phyloP scores from a whole-genome alignment of 306 rosid genomes.

The Lithocarpus polystachyus region DNA sequence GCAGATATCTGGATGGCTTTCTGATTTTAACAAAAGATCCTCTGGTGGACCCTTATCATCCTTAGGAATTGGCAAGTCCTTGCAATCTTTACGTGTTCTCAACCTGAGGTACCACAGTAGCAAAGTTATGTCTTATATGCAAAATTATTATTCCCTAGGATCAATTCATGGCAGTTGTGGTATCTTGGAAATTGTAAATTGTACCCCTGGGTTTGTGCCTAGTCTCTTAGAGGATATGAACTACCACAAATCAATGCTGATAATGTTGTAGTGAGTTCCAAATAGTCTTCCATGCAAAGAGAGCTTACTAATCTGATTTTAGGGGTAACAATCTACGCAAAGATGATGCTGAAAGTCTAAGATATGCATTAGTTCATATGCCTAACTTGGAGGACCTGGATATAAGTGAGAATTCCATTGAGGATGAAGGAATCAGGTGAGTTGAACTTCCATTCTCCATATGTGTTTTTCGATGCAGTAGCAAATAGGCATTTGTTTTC shows the following conservation, averaged over 20 bases:
- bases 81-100: conserved; percentile 67
- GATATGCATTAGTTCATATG: conserved; percentile 55
- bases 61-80: conserved; percentile 47
- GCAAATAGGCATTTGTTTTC: conserved; percentile 22
- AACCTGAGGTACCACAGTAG: conserved; percentile 61
- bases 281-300: conserved; percentile 10
- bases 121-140: conserved; percentile 18
- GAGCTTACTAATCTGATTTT: conserved; percentile 29
- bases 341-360: conserved; percentile 59
- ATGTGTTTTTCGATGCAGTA: conserved; percentile 12
- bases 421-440: conserved; percentile 82
- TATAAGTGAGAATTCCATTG: conserved; percentile 75
- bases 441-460: conserved; percentile 20
- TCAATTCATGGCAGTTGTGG: conserved; percentile 7
- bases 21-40: conserved; percentile 47
- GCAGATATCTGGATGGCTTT: conserved; percentile 89
- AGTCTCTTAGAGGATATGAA: neutral
- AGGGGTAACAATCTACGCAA: conserved; percentile 67
- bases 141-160: conserved; percentile 9
- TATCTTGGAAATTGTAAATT: conserved; percentile 1
- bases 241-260: conserved; percentile 14
- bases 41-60: conserved; percentile 26
- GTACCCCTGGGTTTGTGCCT: neutral
- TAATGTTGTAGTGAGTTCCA: neutral
- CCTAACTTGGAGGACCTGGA: conserved; percentile 89